Evolutionary conservation across 352 stramenopile genomes (phyloP).

Genomic region (Pythium diclinum): DNA sequence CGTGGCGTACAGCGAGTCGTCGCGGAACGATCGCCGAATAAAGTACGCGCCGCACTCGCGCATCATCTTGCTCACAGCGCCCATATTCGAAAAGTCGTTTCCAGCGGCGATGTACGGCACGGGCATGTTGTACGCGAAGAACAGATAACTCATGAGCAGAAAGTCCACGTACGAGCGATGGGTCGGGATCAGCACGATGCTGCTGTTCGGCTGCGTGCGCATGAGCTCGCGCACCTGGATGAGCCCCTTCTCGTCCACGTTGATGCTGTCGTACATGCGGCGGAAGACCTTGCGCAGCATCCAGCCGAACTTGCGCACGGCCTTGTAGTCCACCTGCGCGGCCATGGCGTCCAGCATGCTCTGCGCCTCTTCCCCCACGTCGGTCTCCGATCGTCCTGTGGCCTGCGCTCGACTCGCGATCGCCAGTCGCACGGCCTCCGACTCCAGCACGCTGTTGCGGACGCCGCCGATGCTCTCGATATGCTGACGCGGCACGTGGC

Average conservation of each 20-base stretch:
- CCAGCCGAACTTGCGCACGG: slow-evolving; percentile 77
- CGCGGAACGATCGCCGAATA: slow-evolving; percentile 72
- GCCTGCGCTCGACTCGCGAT: slow-evolving; percentile 41
- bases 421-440: slow-evolving; percentile 46
- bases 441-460: slow-evolving; percentile 71
- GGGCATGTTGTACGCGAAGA: slow-evolving; percentile 87
- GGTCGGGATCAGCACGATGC: slow-evolving; percentile 80
- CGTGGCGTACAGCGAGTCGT: slow-evolving; percentile 67
- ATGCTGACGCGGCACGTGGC: slow-evolving; percentile 71
- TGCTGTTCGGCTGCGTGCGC: slow-evolving; percentile 37
- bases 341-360: slow-evolving; percentile 76
- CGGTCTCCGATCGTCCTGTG: slow-evolving; percentile 34
- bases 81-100: slow-evolving; percentile 81
- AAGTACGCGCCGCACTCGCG: slow-evolving; percentile 78
- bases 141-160: slow-evolving; percentile 83
- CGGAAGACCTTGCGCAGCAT: slow-evolving; percentile 79
- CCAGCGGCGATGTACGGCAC: slow-evolving; percentile 79
- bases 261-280: slow-evolving; percentile 85
- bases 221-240: slow-evolving; percentile 65
- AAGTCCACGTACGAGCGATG: slow-evolving; percentile 87
- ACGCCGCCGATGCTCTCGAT: slow-evolving; percentile 59
- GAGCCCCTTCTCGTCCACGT: slow-evolving; percentile 79
- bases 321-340: slow-evolving; percentile 69
- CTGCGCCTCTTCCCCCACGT: slow-evolving; percentile 55
- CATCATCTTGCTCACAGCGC: slow-evolving; percentile 55